phyloP scores from a whole-genome alignment of 352 stramenopile genomes.

The Aphanomyces euteiches region DNA sequence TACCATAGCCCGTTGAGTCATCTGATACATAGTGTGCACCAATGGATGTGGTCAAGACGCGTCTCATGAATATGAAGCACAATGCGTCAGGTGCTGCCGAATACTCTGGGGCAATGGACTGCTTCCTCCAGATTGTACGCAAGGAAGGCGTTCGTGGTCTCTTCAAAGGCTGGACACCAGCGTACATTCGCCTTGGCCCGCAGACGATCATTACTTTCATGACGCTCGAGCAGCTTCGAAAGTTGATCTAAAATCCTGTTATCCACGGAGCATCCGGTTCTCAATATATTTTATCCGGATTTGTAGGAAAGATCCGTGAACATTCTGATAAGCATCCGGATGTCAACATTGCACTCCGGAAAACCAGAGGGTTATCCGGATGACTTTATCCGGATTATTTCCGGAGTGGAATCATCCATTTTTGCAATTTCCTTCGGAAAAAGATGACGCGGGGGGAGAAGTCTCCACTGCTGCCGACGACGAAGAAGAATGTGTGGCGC shows the following conservation, averaged over 20 bases:
- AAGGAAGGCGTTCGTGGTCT: slow-evolving; percentile 68
- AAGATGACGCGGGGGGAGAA: slow-evolving; percentile 15
- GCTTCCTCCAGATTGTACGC: slow-evolving; percentile 73
- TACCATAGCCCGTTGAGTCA: background rate
- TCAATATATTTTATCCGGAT: background rate
- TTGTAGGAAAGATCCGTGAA: background rate
- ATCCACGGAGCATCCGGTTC: background rate
- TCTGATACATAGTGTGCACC: slow-evolving; percentile 44
- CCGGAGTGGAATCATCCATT: background rate
- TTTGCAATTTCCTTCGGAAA: background rate
- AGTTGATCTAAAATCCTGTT: slow-evolving; percentile 38
- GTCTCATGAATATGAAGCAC: slow-evolving; percentile 80
- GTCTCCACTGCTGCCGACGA: slow-evolving; percentile 3
- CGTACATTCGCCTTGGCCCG: slow-evolving; percentile 77
- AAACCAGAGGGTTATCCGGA: too few relatives aligned
- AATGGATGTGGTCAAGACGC: slow-evolving; percentile 77
- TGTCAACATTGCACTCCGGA: too few relatives aligned
- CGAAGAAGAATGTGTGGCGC: slow-evolving; percentile 14
- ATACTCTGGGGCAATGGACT: slow-evolving; percentile 76
- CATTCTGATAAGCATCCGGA: too few relatives aligned
- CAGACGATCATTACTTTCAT: slow-evolving; percentile 84
- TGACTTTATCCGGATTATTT: background rate
- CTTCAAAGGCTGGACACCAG: slow-evolving; percentile 80
- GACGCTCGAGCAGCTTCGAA: slow-evolving; percentile 77
- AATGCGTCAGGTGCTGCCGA: slow-evolving; percentile 38